Evolutionary conservation across 768 basidiomycete genomes (phyloP).

Genomic region (Megacollybia marginata): DNA sequence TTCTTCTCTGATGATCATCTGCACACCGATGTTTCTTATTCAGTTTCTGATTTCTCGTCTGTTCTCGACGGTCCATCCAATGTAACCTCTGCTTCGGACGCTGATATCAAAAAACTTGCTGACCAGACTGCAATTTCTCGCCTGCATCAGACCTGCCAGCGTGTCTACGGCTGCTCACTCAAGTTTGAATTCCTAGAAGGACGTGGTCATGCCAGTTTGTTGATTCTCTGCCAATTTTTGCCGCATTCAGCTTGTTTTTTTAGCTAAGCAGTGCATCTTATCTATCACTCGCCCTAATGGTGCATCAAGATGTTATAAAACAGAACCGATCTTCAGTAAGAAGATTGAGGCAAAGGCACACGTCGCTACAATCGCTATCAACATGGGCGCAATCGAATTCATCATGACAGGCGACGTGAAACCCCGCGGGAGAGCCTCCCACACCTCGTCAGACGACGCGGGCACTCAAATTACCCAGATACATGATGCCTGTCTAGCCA

Average conservation of each 20-base stretch:
- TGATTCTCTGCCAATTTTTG: not conserved
- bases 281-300: conserved; percentile 54
- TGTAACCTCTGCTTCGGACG: not conserved
- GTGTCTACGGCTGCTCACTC: conserved; percentile 31
- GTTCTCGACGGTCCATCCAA: not conserved
- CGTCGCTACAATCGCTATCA: conserved; percentile 46
- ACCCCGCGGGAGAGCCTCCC: conserved; percentile 12
- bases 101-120: not conserved
- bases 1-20: not conserved
- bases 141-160: conserved; percentile 36
- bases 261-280: conserved; percentile 55
- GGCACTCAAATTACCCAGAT: conserved; percentile 29
- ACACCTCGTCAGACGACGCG: conserved; percentile 11
- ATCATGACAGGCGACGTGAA: conserved; percentile 35
- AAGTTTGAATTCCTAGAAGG: conserved; percentile 44
- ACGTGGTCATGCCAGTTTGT: conserved; percentile 26
- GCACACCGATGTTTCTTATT: not conserved
- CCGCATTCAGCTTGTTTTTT: not conserved
- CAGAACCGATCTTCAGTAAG: conserved; percentile 33
- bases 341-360: conserved; percentile 48
- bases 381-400: conserved; percentile 57
- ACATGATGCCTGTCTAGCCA: conserved; percentile 43
- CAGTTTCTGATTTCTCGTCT: not conserved
- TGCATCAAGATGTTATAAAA: conserved; percentile 42
- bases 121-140: conserved; percentile 19